Base-by-base conservation (phyloP, 106 monocot genomes). In the Alisma plantagoaquatica region DNA sequence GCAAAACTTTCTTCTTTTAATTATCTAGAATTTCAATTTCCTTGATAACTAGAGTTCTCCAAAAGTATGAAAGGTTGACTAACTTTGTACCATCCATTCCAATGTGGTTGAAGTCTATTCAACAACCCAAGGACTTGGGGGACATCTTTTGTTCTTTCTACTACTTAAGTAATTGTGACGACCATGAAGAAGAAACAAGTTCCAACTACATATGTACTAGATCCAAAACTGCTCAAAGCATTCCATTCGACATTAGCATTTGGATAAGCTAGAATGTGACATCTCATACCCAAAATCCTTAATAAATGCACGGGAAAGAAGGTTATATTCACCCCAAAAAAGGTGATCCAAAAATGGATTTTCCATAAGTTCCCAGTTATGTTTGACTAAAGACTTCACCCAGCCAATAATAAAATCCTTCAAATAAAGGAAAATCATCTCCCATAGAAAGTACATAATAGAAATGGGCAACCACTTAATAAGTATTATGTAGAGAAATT, bases 121-220 rank as follows among this genome's bases (percentile, higher is more conserved):
- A 38, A 56, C 9, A 56, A 21, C 55, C 31, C 55, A 59, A 59
- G 44, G 60, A 46, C 60, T 60, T 60, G 57, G 57, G 42, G 57
- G 41, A 57, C 57, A 57, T 46, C 45, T 48, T 44, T 29, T 25
- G 7, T 60, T 47, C 29, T 60, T 60, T 60, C 60, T 25, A 60
- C 46, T 62, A 19, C 49, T 62, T 62, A 62, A 62, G 31, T 48
- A 33, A 62, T 62, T 62, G 45, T 62, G 19, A 62, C 49, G 31
- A n/a, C n/a, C n/a, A n/a, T n/a, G n/a, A n/a, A n/a, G n/a, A n/a
- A n/a, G n/a, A n/a, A n/a, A n/a, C n/a, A n/a, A n/a, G n/a, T n/a
- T n/a, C n/a, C n/a, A n/a, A n/a, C 47, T 49, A 49, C 49, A 62
- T 49, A 62, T 23, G 49, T 49, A 29, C 31, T 44, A 60, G 43